phyloP scores from a whole-genome alignment of 345 rosid species.

The Psidium friedrichsthalianum region DNA sequence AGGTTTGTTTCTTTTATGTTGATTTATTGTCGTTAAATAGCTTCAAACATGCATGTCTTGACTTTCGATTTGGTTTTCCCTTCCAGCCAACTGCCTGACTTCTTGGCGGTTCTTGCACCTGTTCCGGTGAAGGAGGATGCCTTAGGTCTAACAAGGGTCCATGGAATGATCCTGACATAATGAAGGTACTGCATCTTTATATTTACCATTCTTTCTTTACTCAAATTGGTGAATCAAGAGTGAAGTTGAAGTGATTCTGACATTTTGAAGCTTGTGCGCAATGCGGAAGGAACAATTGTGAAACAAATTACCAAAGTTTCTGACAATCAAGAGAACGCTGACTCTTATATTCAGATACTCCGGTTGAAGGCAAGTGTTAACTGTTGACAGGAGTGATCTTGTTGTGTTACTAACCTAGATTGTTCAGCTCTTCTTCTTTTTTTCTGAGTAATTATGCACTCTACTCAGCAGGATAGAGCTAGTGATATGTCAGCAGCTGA shows the following conservation, averaged over 20 bases:
- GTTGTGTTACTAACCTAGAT: neutral
- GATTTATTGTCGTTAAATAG: neutral
- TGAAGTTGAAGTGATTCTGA: neutral
- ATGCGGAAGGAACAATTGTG: constrained; percentile 40
- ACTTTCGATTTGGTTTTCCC: neutral
- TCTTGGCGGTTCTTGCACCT: constrained; percentile 86
- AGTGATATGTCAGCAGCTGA: constrained; percentile 39
- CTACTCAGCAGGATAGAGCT: constrained; percentile 36
- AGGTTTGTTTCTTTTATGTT: constrained; percentile 32
- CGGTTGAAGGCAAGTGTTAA: constrained; percentile 38
- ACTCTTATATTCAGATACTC: constrained; percentile 34
- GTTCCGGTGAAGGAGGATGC: constrained; percentile 78
- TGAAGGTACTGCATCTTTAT: constrained; percentile 49
- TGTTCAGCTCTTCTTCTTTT: neutral
- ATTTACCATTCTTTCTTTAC: neutral
- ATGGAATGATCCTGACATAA: constrained; percentile 81
- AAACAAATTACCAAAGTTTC: constrained; percentile 51
- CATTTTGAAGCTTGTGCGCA: constrained; percentile 47
- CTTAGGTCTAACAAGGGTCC: constrained; percentile 92
- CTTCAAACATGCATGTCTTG: neutral
- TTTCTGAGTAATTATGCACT: neutral
- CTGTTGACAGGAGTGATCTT: neutral
- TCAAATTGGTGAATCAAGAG: neutral
- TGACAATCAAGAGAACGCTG: constrained; percentile 27
- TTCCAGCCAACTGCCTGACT: constrained; percentile 89